phyloP scores from a whole-genome alignment of 495 filamentous ascomycete species.

The Aspergillus kassunensis region DNA sequence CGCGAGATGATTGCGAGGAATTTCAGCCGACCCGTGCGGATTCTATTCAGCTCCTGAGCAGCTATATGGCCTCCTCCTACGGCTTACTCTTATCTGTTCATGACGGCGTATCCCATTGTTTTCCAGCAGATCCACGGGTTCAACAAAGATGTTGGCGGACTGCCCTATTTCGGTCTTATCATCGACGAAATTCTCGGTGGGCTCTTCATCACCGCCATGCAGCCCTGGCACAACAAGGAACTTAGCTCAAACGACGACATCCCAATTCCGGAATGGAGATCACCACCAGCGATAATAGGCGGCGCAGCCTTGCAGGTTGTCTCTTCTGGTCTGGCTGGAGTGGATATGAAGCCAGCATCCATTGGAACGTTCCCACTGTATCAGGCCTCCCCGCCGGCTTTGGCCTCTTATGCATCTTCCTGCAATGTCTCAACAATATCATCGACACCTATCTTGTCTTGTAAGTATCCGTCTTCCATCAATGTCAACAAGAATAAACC shows the following conservation, averaged over 20 bases:
- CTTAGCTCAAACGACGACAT: slow-evolving; percentile 68
- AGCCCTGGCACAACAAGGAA: slow-evolving; percentile 61
- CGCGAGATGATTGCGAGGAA: slow-evolving; percentile 77
- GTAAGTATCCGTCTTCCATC: slow-evolving; percentile 41
- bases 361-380: slow-evolving; percentile 79
- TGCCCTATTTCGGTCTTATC: slow-evolving; percentile 81
- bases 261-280: slow-evolving; percentile 80
- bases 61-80: slow-evolving; percentile 83
- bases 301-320: slow-evolving; percentile 63
- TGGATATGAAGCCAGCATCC: slow-evolving; percentile 57
- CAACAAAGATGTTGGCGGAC: slow-evolving; percentile 61
- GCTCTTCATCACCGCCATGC: slow-evolving; percentile 57
- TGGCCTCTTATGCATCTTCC: slow-evolving; percentile 72
- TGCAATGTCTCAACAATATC: slow-evolving; percentile 80
- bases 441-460: slow-evolving; percentile 88
- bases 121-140: slow-evolving; percentile 71
- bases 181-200: slow-evolving; percentile 67
- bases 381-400: slow-evolving; percentile 61
- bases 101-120: slow-evolving; percentile 77
- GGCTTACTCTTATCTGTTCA: slow-evolving; percentile 75
- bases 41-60: slow-evolving; percentile 67
- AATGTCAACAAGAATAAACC: slow-evolving; percentile 15
- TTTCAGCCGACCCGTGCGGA: slow-evolving; percentile 72
- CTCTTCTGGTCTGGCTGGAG: slow-evolving; percentile 90
- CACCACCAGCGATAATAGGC: slow-evolving; percentile 75